These are phyloP conservation scores for Colletotrichum eremochloae DNA, from an alignment of 2,329 filamentous ascomycete genomes.

Conservation along the genomic window DNA sequence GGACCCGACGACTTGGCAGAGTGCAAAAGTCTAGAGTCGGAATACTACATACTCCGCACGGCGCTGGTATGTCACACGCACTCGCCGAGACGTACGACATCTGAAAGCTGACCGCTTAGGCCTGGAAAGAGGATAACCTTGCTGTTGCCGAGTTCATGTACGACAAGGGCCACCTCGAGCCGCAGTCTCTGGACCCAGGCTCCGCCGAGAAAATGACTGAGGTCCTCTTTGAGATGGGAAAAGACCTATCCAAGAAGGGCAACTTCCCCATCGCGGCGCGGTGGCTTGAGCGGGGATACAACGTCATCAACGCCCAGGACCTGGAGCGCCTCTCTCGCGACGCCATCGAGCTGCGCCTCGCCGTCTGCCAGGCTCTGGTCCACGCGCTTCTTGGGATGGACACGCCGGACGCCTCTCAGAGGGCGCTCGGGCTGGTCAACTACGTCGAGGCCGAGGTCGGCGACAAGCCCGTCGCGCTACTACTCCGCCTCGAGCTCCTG, in stretches of 20 bases:
- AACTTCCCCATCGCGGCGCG: slow-evolving; percentile 69
- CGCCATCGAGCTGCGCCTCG: slow-evolving; percentile 73
- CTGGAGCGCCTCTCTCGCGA: slow-evolving; percentile 69
- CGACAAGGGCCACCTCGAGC: slow-evolving; percentile 64
- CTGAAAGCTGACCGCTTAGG: slow-evolving; percentile 58
- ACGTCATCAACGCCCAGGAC: slow-evolving; percentile 68
- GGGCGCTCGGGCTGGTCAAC: slow-evolving; percentile 69
- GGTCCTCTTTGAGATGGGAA: slow-evolving; percentile 80
- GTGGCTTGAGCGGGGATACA: slow-evolving; percentile 80
- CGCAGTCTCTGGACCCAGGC: slow-evolving; percentile 57
- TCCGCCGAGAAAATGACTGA: slow-evolving; percentile 75
- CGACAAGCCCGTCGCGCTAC: slow-evolving; percentile 73
- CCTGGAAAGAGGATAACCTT: slow-evolving; percentile 79
- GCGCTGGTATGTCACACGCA: slow-evolving; percentile 67
- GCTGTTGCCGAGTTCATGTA: slow-evolving; percentile 87
- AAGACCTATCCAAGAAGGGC: slow-evolving; percentile 64
- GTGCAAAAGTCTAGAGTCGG: slow-evolving; percentile 60
- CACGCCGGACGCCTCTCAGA: slow-evolving; percentile 58
- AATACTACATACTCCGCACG: slow-evolving; percentile 76
- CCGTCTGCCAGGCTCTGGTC: slow-evolving; percentile 75
- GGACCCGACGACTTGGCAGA: slow-evolving; percentile 49
- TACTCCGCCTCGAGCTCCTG: slow-evolving; percentile 78
- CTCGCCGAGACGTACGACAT: background rate
- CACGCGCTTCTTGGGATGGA: slow-evolving; percentile 65
- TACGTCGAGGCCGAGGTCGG: slow-evolving; percentile 74